Evolutionary conservation across 2,329 filamentous ascomycete species (phyloP).

Genomic region (Fusarium tupiense): DNA sequence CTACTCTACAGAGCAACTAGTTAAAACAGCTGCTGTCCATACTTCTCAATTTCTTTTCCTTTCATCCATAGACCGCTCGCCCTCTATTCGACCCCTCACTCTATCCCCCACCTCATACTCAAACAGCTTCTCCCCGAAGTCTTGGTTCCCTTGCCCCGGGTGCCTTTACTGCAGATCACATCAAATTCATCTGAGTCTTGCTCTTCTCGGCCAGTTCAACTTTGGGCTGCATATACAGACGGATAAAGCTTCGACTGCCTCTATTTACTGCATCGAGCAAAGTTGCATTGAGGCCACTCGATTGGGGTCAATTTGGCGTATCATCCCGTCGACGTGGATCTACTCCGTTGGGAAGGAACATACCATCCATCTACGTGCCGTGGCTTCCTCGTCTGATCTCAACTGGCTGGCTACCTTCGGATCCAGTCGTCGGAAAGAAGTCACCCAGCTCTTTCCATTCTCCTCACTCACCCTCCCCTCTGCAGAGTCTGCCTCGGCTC

Average conservation of each 20-base stretch:
- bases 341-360: slow-evolving; percentile 13
- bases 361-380: background rate
- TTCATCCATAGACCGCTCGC: slow-evolving; percentile 19
- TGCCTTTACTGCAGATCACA: slow-evolving; percentile 27
- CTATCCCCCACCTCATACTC: slow-evolving; percentile 22
- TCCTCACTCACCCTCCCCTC: background rate
- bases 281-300: slow-evolving; percentile 2
- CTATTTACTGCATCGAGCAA: background rate
- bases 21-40: slow-evolving; percentile 15
- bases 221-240: background rate
- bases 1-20: slow-evolving; percentile 12
- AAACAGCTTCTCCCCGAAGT: slow-evolving; percentile 29
- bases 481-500: slow-evolving; percentile 21
- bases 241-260: background rate
- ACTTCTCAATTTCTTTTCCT: slow-evolving; percentile 5
- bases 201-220: background rate
- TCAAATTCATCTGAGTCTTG: slow-evolving; percentile 14
- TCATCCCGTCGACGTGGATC: slow-evolving; percentile 1
- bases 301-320: background rate
- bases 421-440: slow-evolving; percentile 4
- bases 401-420: slow-evolving; percentile 19
- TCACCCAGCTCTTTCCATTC: slow-evolving; percentile 22
- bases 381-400: slow-evolving; percentile 18
- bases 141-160: slow-evolving; percentile 41
- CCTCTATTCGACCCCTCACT: slow-evolving; percentile 31